Base-by-base conservation (phyloP, 352 stramenopile genomes). In the Phytophthora gonapodyides region DNA sequence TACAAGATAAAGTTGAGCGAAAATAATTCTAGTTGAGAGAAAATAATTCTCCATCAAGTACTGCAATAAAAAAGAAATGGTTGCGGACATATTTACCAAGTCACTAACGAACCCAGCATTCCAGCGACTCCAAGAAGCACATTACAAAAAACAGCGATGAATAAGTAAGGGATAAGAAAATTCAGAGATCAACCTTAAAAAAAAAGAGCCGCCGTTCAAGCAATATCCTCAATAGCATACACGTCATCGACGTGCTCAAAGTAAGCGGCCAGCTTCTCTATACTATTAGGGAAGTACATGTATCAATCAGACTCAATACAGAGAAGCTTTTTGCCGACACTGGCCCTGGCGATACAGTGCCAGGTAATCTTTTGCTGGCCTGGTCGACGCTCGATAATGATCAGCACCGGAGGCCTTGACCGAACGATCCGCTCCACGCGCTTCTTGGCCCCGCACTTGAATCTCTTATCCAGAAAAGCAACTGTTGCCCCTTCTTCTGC, bases 1-100 rank as follows among this genome's bases (percentile, higher is more conserved):
- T 24, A 24, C 21, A 24, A 24, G 21, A 24, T 1, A 24, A 24
- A 24, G 21, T 24, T 24, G 21, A 24, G 21, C 1, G 21, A 24
- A 24, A 24, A 24, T 24, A 24, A 24, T 24, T 24, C 21, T 24
- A 24, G 21, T 24, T 24, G 21, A 24, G 21, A 24, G 21, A 24
- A 24, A 24, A 24, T 24, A 24, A 24, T 24, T 24, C 21, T 24
- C 21, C 21, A 24, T 24, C 21, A 1, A 24, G 21, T 53, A 52
- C 31, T 64, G 46, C 13, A 57, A 44, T 17, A 57, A 37, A 2
- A 64, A 45, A 24, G 5, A 38, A 61, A 61, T 61, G 42, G 35
- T 47, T n/a, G 53, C 53, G 38, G 53, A 61, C 19, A 61, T 61
- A n/a, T 52, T 46, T 5, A 49, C 37, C 3, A 46, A 52, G 8